Evolutionary conservation across 108 stramenopile species (phyloP), one percentile per base, ranked within the genome.

Genomic region (Skeletonema costatum): DNA sequence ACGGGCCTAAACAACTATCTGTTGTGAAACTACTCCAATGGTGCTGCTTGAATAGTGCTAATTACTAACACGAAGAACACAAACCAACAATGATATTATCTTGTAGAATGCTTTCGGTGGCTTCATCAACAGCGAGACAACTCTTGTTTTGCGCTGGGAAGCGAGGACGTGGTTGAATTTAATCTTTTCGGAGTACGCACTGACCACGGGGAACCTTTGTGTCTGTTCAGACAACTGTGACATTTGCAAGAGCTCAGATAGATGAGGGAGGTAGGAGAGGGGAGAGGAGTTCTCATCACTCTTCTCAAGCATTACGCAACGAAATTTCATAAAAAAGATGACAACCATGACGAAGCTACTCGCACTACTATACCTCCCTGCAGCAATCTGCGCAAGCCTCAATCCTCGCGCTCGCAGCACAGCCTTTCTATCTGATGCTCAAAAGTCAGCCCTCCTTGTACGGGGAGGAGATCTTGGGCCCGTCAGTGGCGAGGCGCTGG

Each of bases 381-480:
- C 25, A 25, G 53, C 53, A 56, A 56, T 56, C 5, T 25, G 53
- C 25, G 53, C 53, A 16, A 56, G 53, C 25, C 9, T 56, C 53
- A 9, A 25, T 4, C 53, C 53, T 56, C 19, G 53, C 21, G 7
- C 21, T 56, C 53, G n/a, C 5, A 25, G 21, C 8, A 3, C 53
- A 56, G 21, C 53, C 6, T 56, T 56, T 25, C 53, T 56, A 25
- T 29, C 53, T 10, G 53, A 56, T 56, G 13, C 70, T 30, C n/a
- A 25, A 1, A 36, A 71, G 30, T 21, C 30, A 66, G 50, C 67
- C 32, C 73, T 72, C 0, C 38, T 50, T 4, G 17, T 74, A 0
- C 48, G 73, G 31, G 73, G 73, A 29, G 73, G 73, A 66, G 65
- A 74, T 38, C 66, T 74, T 14, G 73, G 73, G 13, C 73, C 73